phyloP scores from a whole-genome alignment of 2,329 filamentous ascomycete species.

The Clathrospora elynae region DNA sequence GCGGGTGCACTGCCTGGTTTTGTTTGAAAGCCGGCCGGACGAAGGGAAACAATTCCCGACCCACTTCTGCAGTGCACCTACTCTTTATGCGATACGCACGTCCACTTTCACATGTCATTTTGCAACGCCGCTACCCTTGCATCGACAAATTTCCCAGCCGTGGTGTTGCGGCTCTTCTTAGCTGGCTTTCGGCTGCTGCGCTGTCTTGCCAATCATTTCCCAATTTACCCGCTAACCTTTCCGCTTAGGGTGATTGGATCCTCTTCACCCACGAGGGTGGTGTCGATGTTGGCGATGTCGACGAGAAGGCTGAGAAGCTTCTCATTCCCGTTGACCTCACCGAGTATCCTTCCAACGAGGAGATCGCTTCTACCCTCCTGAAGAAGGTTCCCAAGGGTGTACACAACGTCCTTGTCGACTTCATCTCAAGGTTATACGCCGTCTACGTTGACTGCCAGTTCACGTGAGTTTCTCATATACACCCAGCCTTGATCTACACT shows the following conservation, averaged over 20 bases:
- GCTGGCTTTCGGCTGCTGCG: conserved; percentile 23
- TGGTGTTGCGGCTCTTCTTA: conserved; percentile 45
- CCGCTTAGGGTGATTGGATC: conserved; percentile 90
- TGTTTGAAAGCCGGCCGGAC: conserved; percentile 47
- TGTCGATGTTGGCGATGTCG: conserved; percentile 99
- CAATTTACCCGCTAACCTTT: conserved; percentile 39
- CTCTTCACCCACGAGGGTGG: conserved; percentile 99
- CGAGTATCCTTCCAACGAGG: conserved; percentile 93
- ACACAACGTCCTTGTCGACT: conserved; percentile 98
- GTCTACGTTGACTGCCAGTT: conserved; percentile 99
- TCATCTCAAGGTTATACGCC: conserved; percentile 96
- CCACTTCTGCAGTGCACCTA: conserved; percentile 45
- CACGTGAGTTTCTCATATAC: conserved; percentile 59
- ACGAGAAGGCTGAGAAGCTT: conserved; percentile 98
- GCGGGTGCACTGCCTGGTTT: conserved; percentile 40
- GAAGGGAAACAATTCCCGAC: conserved; percentile 48
- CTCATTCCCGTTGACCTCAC: conserved; percentile 94
- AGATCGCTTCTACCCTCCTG: conserved; percentile 82
- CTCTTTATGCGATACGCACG: conserved; percentile 36
- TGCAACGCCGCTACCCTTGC: conserved; percentile 18
- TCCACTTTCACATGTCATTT: conserved; percentile 46
- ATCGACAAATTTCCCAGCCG: conserved; percentile 21
- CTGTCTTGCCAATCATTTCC: conserved; percentile 34
- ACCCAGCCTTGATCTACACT: conserved; percentile 15
- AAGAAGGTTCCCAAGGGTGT: conserved; percentile 93